Evolutionary conservation across 352 stramenopile species (phyloP), one percentile per base, ranked within the genome.

Genomic region (Hyaloperonospora brassicae): DNA sequence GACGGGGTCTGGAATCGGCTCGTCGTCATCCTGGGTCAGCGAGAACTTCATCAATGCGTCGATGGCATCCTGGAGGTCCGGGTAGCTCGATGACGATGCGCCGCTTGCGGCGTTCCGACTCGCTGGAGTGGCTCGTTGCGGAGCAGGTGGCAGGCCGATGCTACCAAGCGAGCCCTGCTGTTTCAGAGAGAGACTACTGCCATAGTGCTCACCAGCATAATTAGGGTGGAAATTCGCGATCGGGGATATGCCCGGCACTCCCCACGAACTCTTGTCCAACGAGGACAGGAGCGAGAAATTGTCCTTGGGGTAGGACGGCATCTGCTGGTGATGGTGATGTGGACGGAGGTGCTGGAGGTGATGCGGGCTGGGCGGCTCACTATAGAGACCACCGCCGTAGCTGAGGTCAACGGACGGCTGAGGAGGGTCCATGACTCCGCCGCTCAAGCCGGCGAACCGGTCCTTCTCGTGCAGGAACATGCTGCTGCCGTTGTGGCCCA

Each of bases 1-100:
- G n/a, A 59, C 66, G 31, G 50, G 66, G 45, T 74, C 68, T n/a
- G 59, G 52, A 21, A 45, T 53, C 22, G 52, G 23, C 24, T 66
- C 48, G 45, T 84, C 73, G 21, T 46, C 40, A 39, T 88, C 76
- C 9, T 52, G 64, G 40, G 79, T 84, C 21, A 89, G 66, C 54
- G 79, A 89, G 52, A 90, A 90, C 67, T 87, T 87, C 75, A 90
- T 86, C 67, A 90, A 80, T 70, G 79, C 77, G 69, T 90, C 79
- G 62, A 90, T 90, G 73, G 79, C 77, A 80, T 90, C 79, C 56
- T 90, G 77, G 70, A 90, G 73, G 51, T 90, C 76, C 17, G 77
- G 79, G 68, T 88, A 90, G 48, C 68, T 72, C 22, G 68, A 58
- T 45, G 65, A 68, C 39, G 62, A 67, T 35, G 63, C 55, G 56